phyloP scores from a whole-genome alignment of 2,329 filamentous ascomycete genomes.

The Fusarium avenaceum region DNA sequence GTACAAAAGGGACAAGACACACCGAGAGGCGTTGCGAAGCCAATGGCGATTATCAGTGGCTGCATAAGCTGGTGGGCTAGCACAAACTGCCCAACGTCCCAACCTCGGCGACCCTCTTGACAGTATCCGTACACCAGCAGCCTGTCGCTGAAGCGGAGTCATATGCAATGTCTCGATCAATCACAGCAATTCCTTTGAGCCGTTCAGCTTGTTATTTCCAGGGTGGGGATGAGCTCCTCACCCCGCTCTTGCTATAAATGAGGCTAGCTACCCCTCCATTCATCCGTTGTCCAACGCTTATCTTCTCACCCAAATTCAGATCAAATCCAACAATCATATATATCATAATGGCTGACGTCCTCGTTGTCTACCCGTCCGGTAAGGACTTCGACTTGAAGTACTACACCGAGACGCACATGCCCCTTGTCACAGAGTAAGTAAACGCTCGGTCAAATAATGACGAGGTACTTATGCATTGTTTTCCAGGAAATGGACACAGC shows the following conservation, averaged over 20 bases:
- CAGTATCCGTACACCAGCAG: background rate
- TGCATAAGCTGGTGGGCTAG: background rate
- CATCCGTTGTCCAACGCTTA: background rate
- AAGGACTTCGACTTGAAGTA: conserved; percentile 47
- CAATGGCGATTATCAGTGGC: background rate
- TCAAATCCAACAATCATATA: background rate
- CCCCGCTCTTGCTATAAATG: conserved; percentile 21
- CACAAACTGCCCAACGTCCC: background rate
- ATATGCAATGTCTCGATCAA: conserved; percentile 10
- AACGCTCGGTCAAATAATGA: background rate
- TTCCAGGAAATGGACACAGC: conserved; percentile 37
- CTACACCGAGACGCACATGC: conserved; percentile 48
- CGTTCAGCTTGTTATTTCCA: conserved; percentile 9
- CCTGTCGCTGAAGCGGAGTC: conserved; percentile 5
- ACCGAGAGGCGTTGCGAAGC: background rate
- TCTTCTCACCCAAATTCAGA: background rate
- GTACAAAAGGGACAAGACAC: background rate
- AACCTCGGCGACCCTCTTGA: background rate
- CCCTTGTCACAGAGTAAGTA: conserved; percentile 44
- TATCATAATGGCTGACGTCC: conserved; percentile 43
- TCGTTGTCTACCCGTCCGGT: conserved; percentile 48
- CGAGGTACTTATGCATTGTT: background rate
- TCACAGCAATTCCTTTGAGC: conserved; percentile 26
- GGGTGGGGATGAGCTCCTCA: conserved; percentile 17
- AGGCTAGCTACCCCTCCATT: conserved; percentile 25